These are phyloP conservation scores for Pecoramyces ruminantium DNA, from an alignment of 192 early-diverging fungal genomes.

Conservation along the genomic window DNA sequence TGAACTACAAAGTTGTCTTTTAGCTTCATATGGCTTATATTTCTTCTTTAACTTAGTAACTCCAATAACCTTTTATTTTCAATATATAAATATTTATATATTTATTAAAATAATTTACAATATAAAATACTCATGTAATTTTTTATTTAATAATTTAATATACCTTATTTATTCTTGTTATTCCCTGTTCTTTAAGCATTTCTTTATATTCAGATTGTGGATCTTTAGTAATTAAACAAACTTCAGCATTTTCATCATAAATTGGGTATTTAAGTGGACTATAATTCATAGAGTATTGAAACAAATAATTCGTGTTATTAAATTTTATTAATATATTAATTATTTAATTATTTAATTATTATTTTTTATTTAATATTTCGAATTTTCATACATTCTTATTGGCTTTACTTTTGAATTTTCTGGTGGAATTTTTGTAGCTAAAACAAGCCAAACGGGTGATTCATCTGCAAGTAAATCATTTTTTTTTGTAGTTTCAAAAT, in stretches of 20 bases:
- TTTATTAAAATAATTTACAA: no score
- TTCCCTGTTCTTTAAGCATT: slow-evolving; percentile 36
- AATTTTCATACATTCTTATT: slow-evolving; percentile 45
- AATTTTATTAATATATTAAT: no score
- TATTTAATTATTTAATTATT: no score
- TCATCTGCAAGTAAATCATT: slow-evolving; percentile 9
- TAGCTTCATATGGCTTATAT: slow-evolving; percentile 65
- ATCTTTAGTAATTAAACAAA: slow-evolving; percentile 82
- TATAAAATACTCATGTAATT: no score
- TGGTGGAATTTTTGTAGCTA: slow-evolving; percentile 54
- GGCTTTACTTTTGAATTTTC: slow-evolving; percentile 42
- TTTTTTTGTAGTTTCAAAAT: background rate
- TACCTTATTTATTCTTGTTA: slow-evolving; percentile 48
- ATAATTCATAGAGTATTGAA: background rate
- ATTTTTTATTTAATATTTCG: no score
- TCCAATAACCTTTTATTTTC: slow-evolving; percentile 62
- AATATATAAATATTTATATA: no score
- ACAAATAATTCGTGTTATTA: no score
- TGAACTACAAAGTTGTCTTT: slow-evolving; percentile 46
- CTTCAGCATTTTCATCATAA: slow-evolving; percentile 37
- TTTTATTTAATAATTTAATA: no score
- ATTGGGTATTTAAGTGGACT: slow-evolving; percentile 56
- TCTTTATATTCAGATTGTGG: slow-evolving; percentile 64
- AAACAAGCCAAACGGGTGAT: slow-evolving; percentile 30
- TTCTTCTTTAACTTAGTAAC: slow-evolving; percentile 60